Percentiles rank a stretch among this genome's conserved stretches.
phyloP scores from a whole-genome alignment of 1,284 basidiomycete species.

The Moesziomyces sp. region DNA sequence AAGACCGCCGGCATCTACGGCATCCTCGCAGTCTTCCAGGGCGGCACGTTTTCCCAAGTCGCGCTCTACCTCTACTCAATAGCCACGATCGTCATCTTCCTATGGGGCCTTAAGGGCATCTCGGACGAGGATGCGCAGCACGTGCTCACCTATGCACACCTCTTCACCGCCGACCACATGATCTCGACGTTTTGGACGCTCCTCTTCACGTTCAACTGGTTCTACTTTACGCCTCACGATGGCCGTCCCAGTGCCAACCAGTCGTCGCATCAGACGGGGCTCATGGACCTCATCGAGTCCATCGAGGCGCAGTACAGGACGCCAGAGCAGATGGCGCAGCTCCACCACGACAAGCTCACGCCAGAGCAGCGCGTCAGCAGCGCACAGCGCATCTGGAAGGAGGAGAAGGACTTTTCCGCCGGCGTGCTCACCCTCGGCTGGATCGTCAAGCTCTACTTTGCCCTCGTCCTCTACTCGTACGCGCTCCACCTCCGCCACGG shows the following conservation, averaged over 20 bases:
- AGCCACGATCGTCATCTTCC: conserved; percentile 80
- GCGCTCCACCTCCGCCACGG: conserved; percentile 90
- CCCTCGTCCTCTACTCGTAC: conserved; percentile 89
- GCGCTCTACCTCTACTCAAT: conserved; percentile 86
- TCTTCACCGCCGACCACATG: conserved; percentile 91
- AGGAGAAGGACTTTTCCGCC: conserved; percentile 85
- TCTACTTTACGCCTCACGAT: conserved; percentile 89
- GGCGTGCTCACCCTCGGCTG: conserved; percentile 83
- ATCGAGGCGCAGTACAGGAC: conserved; percentile 62
- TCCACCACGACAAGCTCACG: conserved; percentile 65
- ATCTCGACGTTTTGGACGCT: conserved; percentile 91
- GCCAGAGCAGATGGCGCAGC: conserved; percentile 54
- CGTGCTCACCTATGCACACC: conserved; percentile 87
- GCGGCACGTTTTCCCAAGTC: conserved; percentile 88
- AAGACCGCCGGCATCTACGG: conserved; percentile 98
- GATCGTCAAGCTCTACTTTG: conserved; percentile 94
- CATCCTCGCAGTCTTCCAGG: conserved; percentile 87
- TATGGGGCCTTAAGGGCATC: conserved; percentile 87
- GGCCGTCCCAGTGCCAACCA: conserved; percentile 68
- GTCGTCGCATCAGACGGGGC: conserved; percentile 60
- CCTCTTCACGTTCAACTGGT: conserved; percentile 89
- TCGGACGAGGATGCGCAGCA: conserved; percentile 73
- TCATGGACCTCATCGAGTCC: conserved; percentile 66
- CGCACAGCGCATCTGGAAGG: conserved; percentile 77
- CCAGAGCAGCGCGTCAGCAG: conserved; percentile 65